Percentiles rank a stretch among this genome's conserved stretches.
phyloP scores from a whole-genome alignment of 768 basidiomycete genomes.

The Naganishia antarctica region DNA sequence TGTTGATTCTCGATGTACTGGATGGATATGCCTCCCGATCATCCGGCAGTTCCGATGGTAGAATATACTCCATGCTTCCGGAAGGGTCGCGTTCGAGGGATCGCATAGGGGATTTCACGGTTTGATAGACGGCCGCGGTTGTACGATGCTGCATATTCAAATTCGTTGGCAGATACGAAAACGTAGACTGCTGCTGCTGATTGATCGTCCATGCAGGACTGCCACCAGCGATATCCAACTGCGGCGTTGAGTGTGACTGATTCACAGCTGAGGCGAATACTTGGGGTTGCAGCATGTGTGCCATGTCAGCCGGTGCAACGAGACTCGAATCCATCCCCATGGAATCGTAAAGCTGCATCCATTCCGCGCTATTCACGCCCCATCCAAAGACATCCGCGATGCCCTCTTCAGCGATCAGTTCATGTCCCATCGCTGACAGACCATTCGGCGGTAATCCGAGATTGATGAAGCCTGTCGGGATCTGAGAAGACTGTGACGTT shows the following conservation, averaged over 20 bases:
- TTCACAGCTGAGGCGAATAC: neutral
- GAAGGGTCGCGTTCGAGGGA: neutral
- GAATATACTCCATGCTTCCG: neutral
- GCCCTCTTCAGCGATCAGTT: neutral
- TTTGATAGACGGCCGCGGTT: neutral
- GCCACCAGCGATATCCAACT: neutral
- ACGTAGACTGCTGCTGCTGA: too few species aligned
- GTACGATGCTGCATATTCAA: neutral
- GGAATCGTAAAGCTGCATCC: conserved; percentile 19
- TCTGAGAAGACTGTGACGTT: neutral
- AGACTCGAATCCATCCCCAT: conserved; percentile 18
- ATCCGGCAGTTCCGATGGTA: conserved; percentile 4
- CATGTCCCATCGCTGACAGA: neutral
- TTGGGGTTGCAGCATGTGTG: conserved; percentile 7
- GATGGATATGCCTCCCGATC: conserved; percentile 11
- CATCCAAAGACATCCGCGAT: conserved; percentile 19
- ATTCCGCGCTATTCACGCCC: conserved; percentile 8
- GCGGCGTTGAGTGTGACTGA: neutral
- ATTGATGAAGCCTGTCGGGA: conserved; percentile 3
- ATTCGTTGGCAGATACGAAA: too few species aligned
- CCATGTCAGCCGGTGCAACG: conserved; percentile 1
- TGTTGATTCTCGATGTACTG: conserved; percentile 15
- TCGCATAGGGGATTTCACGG: neutral
- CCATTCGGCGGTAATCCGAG: conserved; percentile 1
- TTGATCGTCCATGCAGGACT: neutral